Evolutionary conservation across 2,329 filamentous ascomycete genomes (phyloP).

Genomic region (Saccharata proteae): DNA sequence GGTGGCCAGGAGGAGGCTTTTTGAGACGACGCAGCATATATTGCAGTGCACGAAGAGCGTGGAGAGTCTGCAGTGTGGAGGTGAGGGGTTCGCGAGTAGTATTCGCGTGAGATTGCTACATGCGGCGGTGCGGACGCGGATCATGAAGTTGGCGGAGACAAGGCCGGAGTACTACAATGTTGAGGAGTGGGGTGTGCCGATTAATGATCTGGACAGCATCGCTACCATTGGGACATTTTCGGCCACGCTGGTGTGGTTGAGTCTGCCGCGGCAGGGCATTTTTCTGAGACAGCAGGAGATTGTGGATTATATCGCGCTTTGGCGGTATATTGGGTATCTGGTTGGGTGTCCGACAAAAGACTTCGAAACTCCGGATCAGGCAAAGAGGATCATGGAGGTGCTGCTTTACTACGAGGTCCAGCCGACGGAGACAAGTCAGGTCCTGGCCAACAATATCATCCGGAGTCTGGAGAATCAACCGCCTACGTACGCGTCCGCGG

Average conservation of each 20-base stretch:
- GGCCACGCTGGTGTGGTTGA: constrained; percentile 53
- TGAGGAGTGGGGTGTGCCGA: constrained; percentile 48
- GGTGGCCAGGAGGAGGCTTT: constrained; percentile 52
- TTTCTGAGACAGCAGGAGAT: constrained; percentile 50
- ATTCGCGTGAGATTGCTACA: constrained; percentile 59
- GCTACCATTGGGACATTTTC: constrained; percentile 63
- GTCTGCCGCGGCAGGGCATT: constrained; percentile 62
- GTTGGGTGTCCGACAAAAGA: constrained; percentile 54
- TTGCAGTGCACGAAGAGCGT: constrained; percentile 57
- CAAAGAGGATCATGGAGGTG: constrained; percentile 54
- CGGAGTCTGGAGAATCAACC: constrained; percentile 52
- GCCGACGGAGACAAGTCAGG: constrained; percentile 49
- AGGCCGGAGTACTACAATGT: constrained; percentile 52
- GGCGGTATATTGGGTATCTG: constrained; percentile 62
- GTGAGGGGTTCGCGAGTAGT: constrained; percentile 51
- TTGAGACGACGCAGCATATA: constrained; percentile 66
- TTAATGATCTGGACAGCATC: constrained; percentile 66
- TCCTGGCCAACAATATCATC: constrained; percentile 66
- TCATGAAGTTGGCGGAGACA: constrained; percentile 45
- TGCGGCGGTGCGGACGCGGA: constrained; percentile 52
- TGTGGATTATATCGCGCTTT: constrained; percentile 59
- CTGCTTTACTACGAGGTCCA: constrained; percentile 54
- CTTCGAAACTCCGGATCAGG: constrained; percentile 44
- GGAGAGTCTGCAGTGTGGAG: constrained; percentile 54
- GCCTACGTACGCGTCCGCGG: constrained; percentile 51